Evolutionary conservation across 106 monocot genomes (phyloP).

Genomic region (Agapanthus africanus): DNA sequence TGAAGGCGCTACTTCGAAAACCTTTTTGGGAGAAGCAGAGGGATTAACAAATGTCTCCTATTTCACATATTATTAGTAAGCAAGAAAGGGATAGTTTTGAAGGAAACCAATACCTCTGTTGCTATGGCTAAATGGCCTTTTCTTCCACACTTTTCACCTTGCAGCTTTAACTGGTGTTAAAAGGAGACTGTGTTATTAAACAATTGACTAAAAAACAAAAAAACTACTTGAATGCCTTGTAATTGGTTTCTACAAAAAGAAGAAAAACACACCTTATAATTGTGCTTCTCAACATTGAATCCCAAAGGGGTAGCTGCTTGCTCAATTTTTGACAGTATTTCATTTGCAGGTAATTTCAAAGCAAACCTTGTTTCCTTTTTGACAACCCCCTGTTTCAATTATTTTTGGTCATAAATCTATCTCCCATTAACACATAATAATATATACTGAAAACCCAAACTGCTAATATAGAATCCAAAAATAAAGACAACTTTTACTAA

Average conservation of each 20-base stretch:
- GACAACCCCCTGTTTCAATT: conserved; percentile 41
- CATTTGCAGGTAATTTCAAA: conserved; percentile 65
- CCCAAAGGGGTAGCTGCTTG: conserved; percentile 72
- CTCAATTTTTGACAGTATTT: conserved; percentile 80
- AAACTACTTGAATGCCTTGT: conserved; percentile 20
- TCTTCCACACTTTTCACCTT: conserved; percentile 76
- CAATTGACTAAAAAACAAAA: neutral
- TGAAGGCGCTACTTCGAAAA: conserved; percentile 69
- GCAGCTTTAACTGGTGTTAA: conserved; percentile 56
- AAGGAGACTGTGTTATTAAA: neutral
- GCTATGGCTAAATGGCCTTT: conserved; percentile 83
- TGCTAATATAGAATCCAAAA: neutral
- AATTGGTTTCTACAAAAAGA: conserved; percentile 41
- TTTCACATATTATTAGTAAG: no score
- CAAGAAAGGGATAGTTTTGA: neutral
- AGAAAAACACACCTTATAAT: conserved; percentile 73
- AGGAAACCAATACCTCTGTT: conserved; percentile 51
- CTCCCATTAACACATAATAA: neutral
- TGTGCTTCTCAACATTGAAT: conserved; percentile 63
- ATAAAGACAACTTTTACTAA: neutral
- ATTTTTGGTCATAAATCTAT: neutral
- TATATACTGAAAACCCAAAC: neutral
- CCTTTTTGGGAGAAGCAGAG: conserved; percentile 19
- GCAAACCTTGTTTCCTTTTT: conserved; percentile 84
- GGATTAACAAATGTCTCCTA: no score